Evolutionary conservation across 1,139 yeast species (phyloP).

Genomic region (Debaryomycetaceae sp.): DNA sequence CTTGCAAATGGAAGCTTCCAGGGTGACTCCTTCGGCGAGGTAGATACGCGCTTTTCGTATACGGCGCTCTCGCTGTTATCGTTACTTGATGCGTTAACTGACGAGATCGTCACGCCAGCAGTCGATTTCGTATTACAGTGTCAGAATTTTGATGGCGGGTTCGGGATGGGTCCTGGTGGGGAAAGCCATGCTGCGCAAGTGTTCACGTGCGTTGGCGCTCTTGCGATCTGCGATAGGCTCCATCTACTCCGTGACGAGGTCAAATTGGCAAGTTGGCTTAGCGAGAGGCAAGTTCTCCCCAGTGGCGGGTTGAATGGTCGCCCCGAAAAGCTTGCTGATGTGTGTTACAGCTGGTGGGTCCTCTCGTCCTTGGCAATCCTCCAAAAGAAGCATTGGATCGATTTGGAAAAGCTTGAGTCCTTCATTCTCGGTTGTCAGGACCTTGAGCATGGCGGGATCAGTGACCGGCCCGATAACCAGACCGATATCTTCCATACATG

Average conservation of each 20-base stretch:
- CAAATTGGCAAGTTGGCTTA: slow-evolving; percentile 67
- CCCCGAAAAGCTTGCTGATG: slow-evolving; percentile 93
- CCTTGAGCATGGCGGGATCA: slow-evolving; percentile 69
- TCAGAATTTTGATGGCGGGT: slow-evolving; percentile 91
- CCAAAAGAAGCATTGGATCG: slow-evolving; percentile 63
- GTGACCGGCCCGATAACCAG: slow-evolving; percentile 85
- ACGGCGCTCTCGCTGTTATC: slow-evolving; percentile 68
- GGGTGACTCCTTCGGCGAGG: slow-evolving; percentile 88
- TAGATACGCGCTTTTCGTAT: slow-evolving; percentile 84
- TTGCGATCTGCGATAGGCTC: slow-evolving; percentile 58
- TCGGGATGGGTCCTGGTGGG: slow-evolving; percentile 88
- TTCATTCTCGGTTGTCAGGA: slow-evolving; percentile 80
- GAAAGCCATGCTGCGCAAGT: slow-evolving; percentile 94
- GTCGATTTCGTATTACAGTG: slow-evolving; percentile 57
- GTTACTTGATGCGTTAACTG: slow-evolving; percentile 53
- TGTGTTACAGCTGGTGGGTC: slow-evolving; percentile 98
- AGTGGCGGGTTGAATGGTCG: slow-evolving; percentile 93
- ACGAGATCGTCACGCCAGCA: slow-evolving; percentile 53
- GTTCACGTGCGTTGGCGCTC: slow-evolving; percentile 73
- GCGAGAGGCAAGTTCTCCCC: slow-evolving; percentile 76
- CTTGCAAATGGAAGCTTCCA: slow-evolving; percentile 67
- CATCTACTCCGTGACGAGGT: slow-evolving; percentile 34
- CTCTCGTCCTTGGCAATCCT: slow-evolving; percentile 67
- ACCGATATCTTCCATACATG: slow-evolving; percentile 90
- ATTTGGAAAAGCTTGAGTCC: slow-evolving; percentile 42